A percentile compares a stretch with the other conserved stretches of the same genome.
Evolutionary conservation across 345 rosid genomes (phyloP).

Genomic region (Draba incana): DNA sequence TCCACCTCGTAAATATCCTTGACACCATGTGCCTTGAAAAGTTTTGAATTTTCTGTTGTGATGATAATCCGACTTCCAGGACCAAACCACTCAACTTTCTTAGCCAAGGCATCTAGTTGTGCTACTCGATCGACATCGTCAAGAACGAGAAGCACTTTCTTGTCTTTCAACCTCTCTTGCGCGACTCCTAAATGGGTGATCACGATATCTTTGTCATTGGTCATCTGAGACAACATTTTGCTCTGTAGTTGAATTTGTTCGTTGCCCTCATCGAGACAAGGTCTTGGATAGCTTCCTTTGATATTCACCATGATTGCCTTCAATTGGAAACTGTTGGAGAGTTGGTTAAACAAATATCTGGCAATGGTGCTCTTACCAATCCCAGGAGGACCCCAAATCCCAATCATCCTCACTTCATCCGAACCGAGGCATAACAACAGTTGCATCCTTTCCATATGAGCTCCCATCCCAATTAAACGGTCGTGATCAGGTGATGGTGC

Average conservation of each 20-base stretch:
- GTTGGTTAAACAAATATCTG: neutral
- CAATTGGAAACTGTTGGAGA: neutral
- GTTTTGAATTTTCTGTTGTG: conserved; percentile 13
- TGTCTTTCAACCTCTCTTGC: neutral
- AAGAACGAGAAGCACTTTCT: conserved; percentile 21
- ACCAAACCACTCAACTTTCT: neutral
- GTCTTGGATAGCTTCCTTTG: neutral
- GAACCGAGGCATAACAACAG: neutral
- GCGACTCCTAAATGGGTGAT: neutral
- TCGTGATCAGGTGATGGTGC: neutral
- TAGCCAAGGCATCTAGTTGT: conserved; percentile 9
- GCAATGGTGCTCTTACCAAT: conserved; percentile 5
- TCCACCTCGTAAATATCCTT: neutral
- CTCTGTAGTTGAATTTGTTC: neutral
- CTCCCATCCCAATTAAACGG: neutral
- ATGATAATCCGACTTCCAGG: conserved; percentile 7
- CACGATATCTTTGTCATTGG: neutral
- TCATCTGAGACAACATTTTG: neutral
- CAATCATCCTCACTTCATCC: conserved; percentile 4
- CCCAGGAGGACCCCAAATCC: conserved; percentile 10
- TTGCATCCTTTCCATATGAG: neutral
- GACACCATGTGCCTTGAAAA: conserved; percentile 13
- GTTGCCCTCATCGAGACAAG: neutral
- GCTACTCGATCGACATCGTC: neutral
- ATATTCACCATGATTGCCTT: neutral